These are phyloP conservation scores for Moesziomyces sp. DNA, from an alignment of 1,284 basidiomycete species.

Conservation along the genomic window DNA sequence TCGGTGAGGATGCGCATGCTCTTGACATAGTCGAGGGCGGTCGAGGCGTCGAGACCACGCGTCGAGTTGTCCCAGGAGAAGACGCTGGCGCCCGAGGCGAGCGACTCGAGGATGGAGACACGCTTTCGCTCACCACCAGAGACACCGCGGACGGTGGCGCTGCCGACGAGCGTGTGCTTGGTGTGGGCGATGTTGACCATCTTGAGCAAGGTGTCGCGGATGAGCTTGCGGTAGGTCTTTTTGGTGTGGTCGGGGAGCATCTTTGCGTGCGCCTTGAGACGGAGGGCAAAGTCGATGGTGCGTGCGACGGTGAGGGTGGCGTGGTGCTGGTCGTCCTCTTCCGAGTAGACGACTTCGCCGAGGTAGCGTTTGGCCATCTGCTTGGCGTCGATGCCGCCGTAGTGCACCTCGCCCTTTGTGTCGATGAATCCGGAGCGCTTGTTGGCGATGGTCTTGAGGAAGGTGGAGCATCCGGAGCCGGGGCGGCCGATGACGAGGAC, in stretches of 20 bases:
- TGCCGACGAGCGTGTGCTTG: constrained; percentile 77
- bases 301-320: constrained; percentile 76
- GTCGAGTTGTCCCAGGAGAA: constrained; percentile 77
- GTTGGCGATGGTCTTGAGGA: constrained; percentile 80
- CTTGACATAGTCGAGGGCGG: constrained; percentile 81
- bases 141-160: constrained; percentile 81
- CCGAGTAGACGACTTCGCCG: constrained; percentile 86
- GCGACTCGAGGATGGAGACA: constrained; percentile 79
- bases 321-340: constrained; percentile 79
- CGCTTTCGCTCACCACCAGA: constrained; percentile 74
- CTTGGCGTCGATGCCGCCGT: constrained; percentile 74
- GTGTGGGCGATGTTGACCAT: constrained; percentile 82
- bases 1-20: constrained; percentile 81
- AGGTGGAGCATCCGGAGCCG: constrained; percentile 80
- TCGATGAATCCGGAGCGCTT: constrained; percentile 74
- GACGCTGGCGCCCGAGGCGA: constrained; percentile 73
- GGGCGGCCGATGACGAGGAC: constrained; percentile 79
- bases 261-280: constrained; percentile 50
- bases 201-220: constrained; percentile 73
- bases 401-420: constrained; percentile 74
- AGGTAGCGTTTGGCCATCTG: constrained; percentile 72
- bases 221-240: constrained; percentile 71
- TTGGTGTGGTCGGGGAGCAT: constrained; percentile 70
- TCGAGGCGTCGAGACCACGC: constrained; percentile 84
- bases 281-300: constrained; percentile 58